These are phyloP conservation scores for Pharus latifolius DNA, from an alignment of 176 grass and related monocot species.

Conservation along the genomic window DNA sequence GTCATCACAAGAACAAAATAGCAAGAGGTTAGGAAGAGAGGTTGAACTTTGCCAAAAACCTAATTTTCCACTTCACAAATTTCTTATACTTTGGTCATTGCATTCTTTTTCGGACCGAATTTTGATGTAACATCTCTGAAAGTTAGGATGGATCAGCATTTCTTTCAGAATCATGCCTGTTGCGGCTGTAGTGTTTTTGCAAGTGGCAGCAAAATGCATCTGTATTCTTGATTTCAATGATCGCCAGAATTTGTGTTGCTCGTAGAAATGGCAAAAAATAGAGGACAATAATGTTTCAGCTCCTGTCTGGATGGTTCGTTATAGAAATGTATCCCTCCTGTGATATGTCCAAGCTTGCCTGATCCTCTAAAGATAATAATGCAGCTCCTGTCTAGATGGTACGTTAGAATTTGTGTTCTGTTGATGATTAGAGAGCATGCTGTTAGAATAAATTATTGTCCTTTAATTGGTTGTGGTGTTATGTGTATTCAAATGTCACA, in stretches of 20 bases:
- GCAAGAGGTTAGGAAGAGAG: not conserved
- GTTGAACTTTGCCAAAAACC: not conserved
- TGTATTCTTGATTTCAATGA: constrained; percentile 9
- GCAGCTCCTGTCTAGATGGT: too few relatives aligned
- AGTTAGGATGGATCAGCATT: not conserved
- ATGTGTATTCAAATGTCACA: too few relatives aligned
- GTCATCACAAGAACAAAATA: constrained; percentile 75
- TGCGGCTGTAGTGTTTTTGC: constrained; percentile 6
- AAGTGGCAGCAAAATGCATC: not conserved
- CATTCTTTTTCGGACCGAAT: constrained; percentile 34
- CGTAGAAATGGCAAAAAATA: constrained; percentile 7
- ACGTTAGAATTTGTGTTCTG: too few relatives aligned
- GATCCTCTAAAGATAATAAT: too few relatives aligned
- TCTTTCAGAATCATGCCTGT: not conserved
- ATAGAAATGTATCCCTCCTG: too few relatives aligned
- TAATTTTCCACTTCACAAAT: constrained; percentile 22
- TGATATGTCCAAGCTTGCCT: too few relatives aligned
- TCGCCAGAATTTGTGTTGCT: constrained; percentile 10
- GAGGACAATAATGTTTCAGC: not conserved
- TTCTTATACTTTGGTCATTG: constrained; percentile 25
- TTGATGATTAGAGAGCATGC: too few relatives aligned
- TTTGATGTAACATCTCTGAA: constrained; percentile 16
- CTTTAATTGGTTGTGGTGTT: too few relatives aligned
- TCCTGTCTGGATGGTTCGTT: not conserved
- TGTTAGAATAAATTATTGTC: too few relatives aligned